Evolutionary conservation across 495 filamentous ascomycete species (phyloP).

Genomic region (Acidiella bohemica): DNA sequence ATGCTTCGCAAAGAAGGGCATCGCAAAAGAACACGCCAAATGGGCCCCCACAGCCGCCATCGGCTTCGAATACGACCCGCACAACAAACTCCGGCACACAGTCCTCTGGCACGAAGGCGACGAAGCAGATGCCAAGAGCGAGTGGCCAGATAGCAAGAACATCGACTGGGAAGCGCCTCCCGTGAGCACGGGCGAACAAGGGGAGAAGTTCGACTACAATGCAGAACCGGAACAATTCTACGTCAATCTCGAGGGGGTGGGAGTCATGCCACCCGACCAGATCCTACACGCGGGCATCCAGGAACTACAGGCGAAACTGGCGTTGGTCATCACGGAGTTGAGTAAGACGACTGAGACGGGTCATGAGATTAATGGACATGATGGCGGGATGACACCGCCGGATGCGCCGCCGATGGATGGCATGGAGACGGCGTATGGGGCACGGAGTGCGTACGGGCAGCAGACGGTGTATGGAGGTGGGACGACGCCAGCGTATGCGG

Average conservation of each 20-base stretch:
- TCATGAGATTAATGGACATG: conserved; percentile 36
- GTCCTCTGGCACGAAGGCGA: conserved; percentile 82
- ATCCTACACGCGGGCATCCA: conserved; percentile 83
- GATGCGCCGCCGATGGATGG: conserved; percentile 40
- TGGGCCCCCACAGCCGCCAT: conserved; percentile 87
- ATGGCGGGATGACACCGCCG: conserved; percentile 32
- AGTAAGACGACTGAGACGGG: conserved; percentile 31
- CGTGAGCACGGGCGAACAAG: conserved; percentile 64
- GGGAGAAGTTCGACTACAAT: conserved; percentile 76
- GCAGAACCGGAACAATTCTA: conserved; percentile 76
- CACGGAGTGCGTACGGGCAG: conserved; percentile 10
- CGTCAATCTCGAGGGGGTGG: conserved; percentile 81
- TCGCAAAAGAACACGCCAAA: conserved; percentile 96
- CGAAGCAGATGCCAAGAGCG: conserved; percentile 59
- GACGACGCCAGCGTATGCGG: conserved; percentile 17
- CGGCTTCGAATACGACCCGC: conserved; percentile 95
- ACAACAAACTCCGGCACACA: conserved; percentile 79
- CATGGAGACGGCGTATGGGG: background rate
- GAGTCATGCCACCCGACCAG: conserved; percentile 70
- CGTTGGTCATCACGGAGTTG: conserved; percentile 65
- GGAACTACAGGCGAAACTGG: conserved; percentile 79
- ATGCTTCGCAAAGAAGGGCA: conserved; percentile 94
- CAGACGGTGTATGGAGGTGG: conserved; percentile 13
- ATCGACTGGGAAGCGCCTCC: conserved; percentile 74
- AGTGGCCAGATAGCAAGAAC: conserved; percentile 75